A percentile compares a stretch with the other conserved stretches of the same genome.
Evolutionary conservation across 192 early-diverging fungal genomes (phyloP).

Genomic region (Geranomyces michiganensis): DNA sequence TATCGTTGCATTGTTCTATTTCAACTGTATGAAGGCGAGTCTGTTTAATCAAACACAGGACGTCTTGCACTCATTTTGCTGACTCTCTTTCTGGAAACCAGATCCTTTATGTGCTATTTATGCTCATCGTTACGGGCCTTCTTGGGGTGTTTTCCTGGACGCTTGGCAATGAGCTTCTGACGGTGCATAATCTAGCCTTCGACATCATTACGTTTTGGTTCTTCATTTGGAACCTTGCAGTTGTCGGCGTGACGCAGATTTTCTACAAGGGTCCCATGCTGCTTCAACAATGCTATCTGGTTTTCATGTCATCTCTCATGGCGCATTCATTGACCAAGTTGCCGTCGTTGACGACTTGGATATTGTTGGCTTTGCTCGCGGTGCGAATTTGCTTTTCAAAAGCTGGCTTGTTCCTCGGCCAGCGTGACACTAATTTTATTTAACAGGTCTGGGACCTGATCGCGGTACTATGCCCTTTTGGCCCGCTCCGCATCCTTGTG

Average conservation of each 20-base stretch:
- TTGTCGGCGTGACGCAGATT: slow-evolving; percentile 68
- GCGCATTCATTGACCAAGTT: slow-evolving; percentile 74
- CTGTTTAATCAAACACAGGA: neutral
- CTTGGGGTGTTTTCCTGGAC: slow-evolving; percentile 78
- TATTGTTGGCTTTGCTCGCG: slow-evolving; percentile 74
- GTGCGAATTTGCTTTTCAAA: slow-evolving; percentile 49
- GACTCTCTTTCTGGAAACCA: slow-evolving; percentile 22
- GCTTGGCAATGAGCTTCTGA: slow-evolving; percentile 48
- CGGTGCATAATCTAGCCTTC: slow-evolving; percentile 54
- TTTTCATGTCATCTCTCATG: slow-evolving; percentile 80
- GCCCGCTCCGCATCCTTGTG: slow-evolving; percentile 77
- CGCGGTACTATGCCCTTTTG: slow-evolving; percentile 89
- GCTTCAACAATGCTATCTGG: slow-evolving; percentile 77
- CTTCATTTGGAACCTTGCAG: slow-evolving; percentile 79
- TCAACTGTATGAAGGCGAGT: slow-evolving; percentile 73
- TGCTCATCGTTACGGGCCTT: slow-evolving; percentile 69
- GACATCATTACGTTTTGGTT: slow-evolving; percentile 76
- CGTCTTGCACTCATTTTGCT: neutral
- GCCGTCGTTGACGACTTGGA: slow-evolving; percentile 80
- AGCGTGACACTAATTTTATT: neutral
- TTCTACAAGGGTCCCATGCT: slow-evolving; percentile 83
- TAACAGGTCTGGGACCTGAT: slow-evolving; percentile 64
- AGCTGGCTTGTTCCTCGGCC: too few species aligned
- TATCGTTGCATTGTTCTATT: slow-evolving; percentile 75
- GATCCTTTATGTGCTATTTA: slow-evolving; percentile 75